Base-by-base conservation (phyloP, 495 filamentous ascomycete genomes). In the Penicillium fimorum region DNA sequence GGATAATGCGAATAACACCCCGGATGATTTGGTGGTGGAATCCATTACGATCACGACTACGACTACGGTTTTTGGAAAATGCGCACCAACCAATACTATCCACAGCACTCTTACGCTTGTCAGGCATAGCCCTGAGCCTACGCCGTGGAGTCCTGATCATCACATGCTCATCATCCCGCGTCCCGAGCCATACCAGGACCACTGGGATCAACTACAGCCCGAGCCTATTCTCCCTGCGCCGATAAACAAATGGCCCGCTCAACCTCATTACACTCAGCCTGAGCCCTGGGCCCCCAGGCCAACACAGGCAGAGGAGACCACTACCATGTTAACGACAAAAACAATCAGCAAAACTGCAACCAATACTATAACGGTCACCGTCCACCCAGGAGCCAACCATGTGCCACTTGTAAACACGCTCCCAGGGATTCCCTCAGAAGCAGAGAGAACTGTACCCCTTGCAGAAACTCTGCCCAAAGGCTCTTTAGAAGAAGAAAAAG, bases 41-140 rank as follows among this genome's bases (percentile, higher is more conserved):
- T 56, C 59, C 8, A 43, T 62, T 30, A 72, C 66, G 10, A 13
- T 68, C 24, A 74, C 69, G 7, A 69, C 62, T 1, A 72, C 70
- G 6, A 67, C 61, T 0, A 72, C 70, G 6, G 47, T 70, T 7
- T 61, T 55, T 22, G 54, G 53, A 32, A 47, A 66, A 0, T 69
- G 65, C 35, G 48, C 50, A 11, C 30, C 55, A 13, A 63, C 64
- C 4, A 54, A 50, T 24, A 55, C 63, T 1, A 45, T 51, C 18
- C 49, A 53, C 37, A 58, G 51, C 17, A 62, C 64, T 0, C 57
- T 53, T 2, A 63, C 57, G n/a, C 25, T 63, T 10, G 47, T 60
- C 2, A 47, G 52, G 17, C 24, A 52, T 17, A 42, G 12, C 20
- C 46, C 55, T 40, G 44, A 35, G 3, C 50, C 48, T 35, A 50